Percentiles rank a stretch among this genome's conserved stretches.
These are phyloP conservation scores for Oryza rufipogon DNA, from an alignment of 176 grass and related monocot genomes.

Conservation along the genomic window DNA sequence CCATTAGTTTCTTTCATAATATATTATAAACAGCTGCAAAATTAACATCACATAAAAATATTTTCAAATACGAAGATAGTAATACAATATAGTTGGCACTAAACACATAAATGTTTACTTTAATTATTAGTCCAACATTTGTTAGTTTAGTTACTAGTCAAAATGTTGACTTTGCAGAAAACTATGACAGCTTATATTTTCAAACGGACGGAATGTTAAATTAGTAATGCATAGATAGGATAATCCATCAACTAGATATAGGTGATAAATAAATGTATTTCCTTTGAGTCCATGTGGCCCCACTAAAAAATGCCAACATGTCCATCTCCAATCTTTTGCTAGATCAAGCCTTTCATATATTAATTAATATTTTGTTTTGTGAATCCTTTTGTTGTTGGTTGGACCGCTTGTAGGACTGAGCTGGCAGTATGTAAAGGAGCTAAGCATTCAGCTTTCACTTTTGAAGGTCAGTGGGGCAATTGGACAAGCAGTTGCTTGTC, in stretches of 20 bases:
- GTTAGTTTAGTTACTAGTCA: no score
- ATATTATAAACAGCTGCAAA: no score
- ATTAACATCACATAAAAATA: no score
- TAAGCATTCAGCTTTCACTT: conserved; percentile 37
- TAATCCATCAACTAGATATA: neutral
- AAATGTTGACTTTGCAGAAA: no score
- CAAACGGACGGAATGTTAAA: neutral
- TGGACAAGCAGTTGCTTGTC: conserved; percentile 52
- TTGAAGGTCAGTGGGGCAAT: conserved; percentile 37
- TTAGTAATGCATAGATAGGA: neutral
- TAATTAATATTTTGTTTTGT: neutral
- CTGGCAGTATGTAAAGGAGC: conserved; percentile 37
- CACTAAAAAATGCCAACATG: neutral
- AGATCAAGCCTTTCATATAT: conserved; percentile 19
- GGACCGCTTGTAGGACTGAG: conserved; percentile 30
- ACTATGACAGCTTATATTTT: no score
- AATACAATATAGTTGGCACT: no score
- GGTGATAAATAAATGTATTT: neutral
- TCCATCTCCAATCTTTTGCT: conserved; percentile 7
- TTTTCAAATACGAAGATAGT: no score
- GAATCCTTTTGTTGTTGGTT: conserved; percentile 24
- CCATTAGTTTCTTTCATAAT: no score
- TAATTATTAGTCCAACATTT: no score
- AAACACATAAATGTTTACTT: no score
- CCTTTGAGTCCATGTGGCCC: neutral